A percentile compares a stretch with the other conserved stretches of the same genome.
Evolutionary conservation across 305 asterid species (phyloP).

Genomic region (Euphrasia arctica): DNA sequence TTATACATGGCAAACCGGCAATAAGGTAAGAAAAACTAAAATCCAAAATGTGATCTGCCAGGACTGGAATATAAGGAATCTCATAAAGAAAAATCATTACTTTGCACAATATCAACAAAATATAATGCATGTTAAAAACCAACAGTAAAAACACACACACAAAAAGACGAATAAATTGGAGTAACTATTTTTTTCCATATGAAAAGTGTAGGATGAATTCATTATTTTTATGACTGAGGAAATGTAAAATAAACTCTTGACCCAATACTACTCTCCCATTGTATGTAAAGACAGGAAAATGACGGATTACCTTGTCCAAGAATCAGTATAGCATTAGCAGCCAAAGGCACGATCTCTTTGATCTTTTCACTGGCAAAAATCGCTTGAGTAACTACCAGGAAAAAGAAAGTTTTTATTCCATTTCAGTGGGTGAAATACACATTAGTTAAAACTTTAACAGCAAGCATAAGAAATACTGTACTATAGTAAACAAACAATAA

Average conservation of each 20-base stretch:
- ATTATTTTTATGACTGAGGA: not conserved
- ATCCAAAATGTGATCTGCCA: constrained; percentile 15
- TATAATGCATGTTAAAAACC: not conserved
- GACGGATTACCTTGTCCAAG: constrained; percentile 75
- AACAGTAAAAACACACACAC: not conserved
- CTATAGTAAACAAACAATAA: not conserved
- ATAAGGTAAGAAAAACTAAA: constrained; percentile 5
- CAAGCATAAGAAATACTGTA: not conserved
- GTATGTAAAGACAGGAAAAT: not conserved
- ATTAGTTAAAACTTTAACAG: constrained; percentile 14
- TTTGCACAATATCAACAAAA: constrained; percentile 12
- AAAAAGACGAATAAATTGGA: constrained; percentile 13
- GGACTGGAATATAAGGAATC: constrained; percentile 20
- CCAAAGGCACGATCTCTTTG: constrained; percentile 63
- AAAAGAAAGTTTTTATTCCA: constrained; percentile 17
- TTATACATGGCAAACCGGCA: not conserved
- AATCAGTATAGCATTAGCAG: constrained; percentile 61
- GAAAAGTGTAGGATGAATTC: too few species aligned
- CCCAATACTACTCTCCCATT: not conserved
- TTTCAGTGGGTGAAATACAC: constrained; percentile 15
- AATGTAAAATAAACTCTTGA: not conserved
- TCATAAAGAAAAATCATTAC: not conserved
- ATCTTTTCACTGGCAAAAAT: constrained; percentile 75
- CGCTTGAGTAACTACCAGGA: constrained; percentile 50
- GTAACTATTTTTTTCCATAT: not conserved